Conservation (phyloP, 305 asterid genomes). For the Fraxinus platypoda region DNA sequence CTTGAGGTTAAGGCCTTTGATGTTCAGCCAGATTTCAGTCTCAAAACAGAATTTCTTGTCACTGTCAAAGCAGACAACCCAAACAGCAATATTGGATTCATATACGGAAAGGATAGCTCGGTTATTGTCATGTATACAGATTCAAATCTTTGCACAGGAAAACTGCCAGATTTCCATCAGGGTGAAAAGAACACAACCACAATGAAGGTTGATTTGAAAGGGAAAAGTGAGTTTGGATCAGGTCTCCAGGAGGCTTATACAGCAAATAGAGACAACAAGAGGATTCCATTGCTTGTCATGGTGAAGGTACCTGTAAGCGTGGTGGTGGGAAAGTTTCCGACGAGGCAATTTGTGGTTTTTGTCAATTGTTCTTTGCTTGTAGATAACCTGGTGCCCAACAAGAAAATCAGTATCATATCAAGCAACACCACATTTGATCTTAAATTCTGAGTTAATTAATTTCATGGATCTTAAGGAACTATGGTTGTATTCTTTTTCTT, state of each 20-base stretch:
- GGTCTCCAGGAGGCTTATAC: constrained; percentile 43
- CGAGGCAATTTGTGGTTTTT: constrained; percentile 27
- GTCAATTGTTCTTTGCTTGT: constrained; percentile 39
- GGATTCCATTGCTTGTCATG: constrained; percentile 51
- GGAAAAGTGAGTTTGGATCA: constrained; percentile 39
- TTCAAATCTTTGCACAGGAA: constrained; percentile 39
- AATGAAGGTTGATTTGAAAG: constrained; percentile 37
- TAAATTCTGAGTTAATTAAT: constrained; percentile 21
- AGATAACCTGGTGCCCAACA: constrained; percentile 38
- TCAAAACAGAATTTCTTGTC: constrained; percentile 34
- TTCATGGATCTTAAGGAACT: neutral
- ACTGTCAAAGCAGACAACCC: constrained; percentile 49
- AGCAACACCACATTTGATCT: constrained; percentile 23
- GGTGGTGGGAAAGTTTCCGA: constrained; percentile 5
- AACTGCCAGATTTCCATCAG: constrained; percentile 48
- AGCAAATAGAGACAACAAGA: constrained; percentile 26
- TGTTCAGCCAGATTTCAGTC: constrained; percentile 43
- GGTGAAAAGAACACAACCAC: constrained; percentile 35
- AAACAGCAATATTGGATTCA: constrained; percentile 36
- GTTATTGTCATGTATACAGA: constrained; percentile 29
- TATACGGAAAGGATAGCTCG: constrained; percentile 36
- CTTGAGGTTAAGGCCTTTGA: constrained; percentile 47
- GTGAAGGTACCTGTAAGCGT: constrained; percentile 39
- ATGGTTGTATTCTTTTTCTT: neutral
- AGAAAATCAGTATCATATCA: constrained; percentile 36